Base-by-base conservation (phyloP, 805 yeast genomes). In the Candida lessepsii region DNA sequence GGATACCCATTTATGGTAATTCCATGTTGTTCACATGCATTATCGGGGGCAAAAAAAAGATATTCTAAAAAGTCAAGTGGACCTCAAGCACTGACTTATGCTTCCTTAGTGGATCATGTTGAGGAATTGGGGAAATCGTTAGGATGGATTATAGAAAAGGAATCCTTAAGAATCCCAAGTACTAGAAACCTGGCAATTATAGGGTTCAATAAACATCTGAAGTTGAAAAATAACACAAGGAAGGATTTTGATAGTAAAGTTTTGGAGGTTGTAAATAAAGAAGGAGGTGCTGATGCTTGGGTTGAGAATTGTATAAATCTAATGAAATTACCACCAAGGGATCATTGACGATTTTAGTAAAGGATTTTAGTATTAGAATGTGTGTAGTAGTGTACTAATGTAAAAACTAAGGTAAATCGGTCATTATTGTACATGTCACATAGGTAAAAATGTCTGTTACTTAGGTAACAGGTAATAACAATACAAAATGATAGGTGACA, bases 281-380 rank as follows among this genome's bases (percentile, higher is more conserved):
- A 87, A 56, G 96, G 96, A 9, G 96, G 96, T 10, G 90, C 93
- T 1, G 87, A 82, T 43, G 86, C 90, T 1, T 90, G 96, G 96
- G 83, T 87, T 4, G 90, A 83, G 51, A 81, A 83, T 50, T 75
- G 89, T 2, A 76, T 86, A 80, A 71, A 78, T 0, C 65, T 89
- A 53, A 78, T 81, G 75, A 77, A 78, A 48, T 76, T 76, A 48
- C 72, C 79, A 8, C 95, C 95, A 4, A 69, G 95, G 60, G 74
- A 75, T 46, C 96, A 88, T 61, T 84, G n/a, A n/a, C n/a, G n/a
- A n/a, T n/a, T n/a, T n/a, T n/a, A n/a, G n/a, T n/a, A n/a, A n/a
- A n/a, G n/a, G n/a, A n/a, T n/a, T n/a, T n/a, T n/a, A n/a, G n/a
- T n/a, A n/a, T n/a, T n/a, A n/a, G n/a, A n/a, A n/a, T n/a, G n/a